Base-by-base conservation (phyloP, 1,139 yeast species). In the Schizosaccharomyces versatilis region DNA sequence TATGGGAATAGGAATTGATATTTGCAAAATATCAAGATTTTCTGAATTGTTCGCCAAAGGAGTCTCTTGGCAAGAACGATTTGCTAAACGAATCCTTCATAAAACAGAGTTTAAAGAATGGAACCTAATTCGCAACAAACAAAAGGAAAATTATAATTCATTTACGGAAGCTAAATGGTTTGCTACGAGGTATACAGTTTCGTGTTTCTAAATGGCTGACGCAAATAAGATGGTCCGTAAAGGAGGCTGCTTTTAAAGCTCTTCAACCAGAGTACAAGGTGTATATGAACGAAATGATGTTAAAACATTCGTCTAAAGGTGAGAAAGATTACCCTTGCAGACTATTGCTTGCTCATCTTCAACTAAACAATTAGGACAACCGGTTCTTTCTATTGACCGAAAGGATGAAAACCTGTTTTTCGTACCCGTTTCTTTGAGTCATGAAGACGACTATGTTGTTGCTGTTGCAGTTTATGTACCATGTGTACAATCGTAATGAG, bases 191-290 rank as follows among this genome's bases (percentile, higher is more conserved):
- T 44, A 44, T 8, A 36, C 32, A 10, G 10, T 12, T 44, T 12
- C 14, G 14, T 39, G 14, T 3, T 39, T 39, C 2, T 3, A 14
- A 39, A 10, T 41, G 47, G 14, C 15, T 6, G 8, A 15, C 19
- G 5, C 49, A 9, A 39, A 12, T 12, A 9, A 44, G 49, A 17
- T 44, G 49, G 49, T 44, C 38, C 36, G 36, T 19, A 9, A 44
- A 44, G 38, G 49, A 44, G 19, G 49, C 49, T 32, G 38, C 38
- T 9, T 44, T 44, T 32, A 44, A 44, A 12, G 49, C 49, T 44
- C 12, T 44, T 9, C 49, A 44, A 12, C 49, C 49, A n/a, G 7
- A 17, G 1, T 9, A 24, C 15, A n/a, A 32, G 15, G 32, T 44
- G 19, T 44, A 44, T 14, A 44, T 44, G 49, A 14, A 32, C n/a